Base-by-base conservation (phyloP, 2,329 filamentous ascomycete genomes). In the Pseudogymnoascus sp. region DNA sequence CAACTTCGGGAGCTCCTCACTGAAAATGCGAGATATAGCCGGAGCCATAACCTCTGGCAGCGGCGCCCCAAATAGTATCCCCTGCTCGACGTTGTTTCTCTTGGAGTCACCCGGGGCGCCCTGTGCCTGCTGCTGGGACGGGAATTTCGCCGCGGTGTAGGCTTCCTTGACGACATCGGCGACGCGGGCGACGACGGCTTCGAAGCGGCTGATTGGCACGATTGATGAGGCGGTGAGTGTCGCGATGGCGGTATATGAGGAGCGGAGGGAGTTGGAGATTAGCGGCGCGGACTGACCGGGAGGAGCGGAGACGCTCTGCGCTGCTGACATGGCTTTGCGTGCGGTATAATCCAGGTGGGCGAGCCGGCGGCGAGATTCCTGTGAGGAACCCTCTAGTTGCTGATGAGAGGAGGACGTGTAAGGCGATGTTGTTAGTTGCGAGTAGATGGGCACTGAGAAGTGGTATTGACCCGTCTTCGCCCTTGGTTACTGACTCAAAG, bases 381-480 rank as follows among this genome's bases (percentile, higher is more conserved):
- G 85, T 84, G 21, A 96, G 79, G 66, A 93, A 88, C 18, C 85
- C 84, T 11, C 91, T 84, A 9, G 88, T 88, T 61, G 88, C 86
- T 31, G 89, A 92, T 69, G 87, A 89, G 31, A 96, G 81, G 18
- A 95, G 72, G 49, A 88, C 75, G 66, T 88, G 84, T 9, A 88
- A 74, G 1, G 83, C 79, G 37, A 87, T 79, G 45, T 86, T 81
- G 66, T 85, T 83, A 52, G 78, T 79, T 38, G 77, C 73, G 11
- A 81, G 78, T 6, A 88, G 74, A 66, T 85, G 83, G 1, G 73
- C 68, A 1, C 80, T 76, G 65, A 87, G 74, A 23, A 80, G 78
- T 5, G 74, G 70, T 12, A 67, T 70, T n/a, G 86, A 75, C 3
- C 83, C 77, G 41, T 76, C 75, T 69, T 80, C 78, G 66, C 61